Conservation (phyloP, 2,329 filamentous ascomycete species). For the Exserohilum rostratum region DNA sequence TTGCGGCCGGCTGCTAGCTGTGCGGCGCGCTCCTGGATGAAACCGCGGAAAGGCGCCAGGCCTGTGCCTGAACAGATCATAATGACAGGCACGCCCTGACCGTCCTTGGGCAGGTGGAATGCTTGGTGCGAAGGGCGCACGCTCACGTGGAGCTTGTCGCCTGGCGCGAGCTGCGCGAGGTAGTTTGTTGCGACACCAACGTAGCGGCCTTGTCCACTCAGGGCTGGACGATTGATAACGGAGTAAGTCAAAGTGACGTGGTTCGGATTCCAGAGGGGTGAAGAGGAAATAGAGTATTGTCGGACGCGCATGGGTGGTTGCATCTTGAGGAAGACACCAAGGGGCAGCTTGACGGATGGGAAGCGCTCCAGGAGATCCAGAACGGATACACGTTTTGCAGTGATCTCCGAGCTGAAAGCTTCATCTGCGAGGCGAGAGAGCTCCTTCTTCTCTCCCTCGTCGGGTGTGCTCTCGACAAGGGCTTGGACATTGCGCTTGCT, state of each 20-base stretch:
- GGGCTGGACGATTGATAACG: conserved; percentile 64
- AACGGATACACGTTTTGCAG: conserved; percentile 64
- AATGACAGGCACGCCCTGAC: conserved; percentile 50
- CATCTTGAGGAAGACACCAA: conserved; percentile 72
- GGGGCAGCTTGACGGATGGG: conserved; percentile 62
- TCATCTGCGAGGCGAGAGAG: conserved; percentile 56
- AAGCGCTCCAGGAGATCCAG: conserved; percentile 74
- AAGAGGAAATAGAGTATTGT: conserved; percentile 82
- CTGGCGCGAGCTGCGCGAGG: conserved; percentile 48
- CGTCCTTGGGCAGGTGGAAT: conserved; percentile 54
- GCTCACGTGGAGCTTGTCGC: conserved; percentile 52
- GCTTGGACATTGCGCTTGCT: conserved; percentile 66
- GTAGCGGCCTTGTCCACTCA: conserved; percentile 52
- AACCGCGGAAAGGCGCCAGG: conserved; percentile 53
- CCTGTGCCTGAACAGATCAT: conserved; percentile 49
- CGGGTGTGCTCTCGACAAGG: conserved; percentile 57
- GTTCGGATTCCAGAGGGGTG: conserved; percentile 64
- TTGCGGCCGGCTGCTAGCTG: conserved; percentile 56
- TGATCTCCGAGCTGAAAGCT: conserved; percentile 49
- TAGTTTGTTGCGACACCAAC: conserved; percentile 54
- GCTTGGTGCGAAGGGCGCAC: conserved; percentile 50
- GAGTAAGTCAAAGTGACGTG: conserved; percentile 71
- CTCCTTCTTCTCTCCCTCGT: conserved; percentile 56
- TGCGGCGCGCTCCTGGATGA: conserved; percentile 50
- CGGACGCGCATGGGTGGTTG: conserved; percentile 77